Evolutionary conservation across 1,139 yeast species (phyloP).

Genomic region (Kluyveromyces marxianus): DNA sequence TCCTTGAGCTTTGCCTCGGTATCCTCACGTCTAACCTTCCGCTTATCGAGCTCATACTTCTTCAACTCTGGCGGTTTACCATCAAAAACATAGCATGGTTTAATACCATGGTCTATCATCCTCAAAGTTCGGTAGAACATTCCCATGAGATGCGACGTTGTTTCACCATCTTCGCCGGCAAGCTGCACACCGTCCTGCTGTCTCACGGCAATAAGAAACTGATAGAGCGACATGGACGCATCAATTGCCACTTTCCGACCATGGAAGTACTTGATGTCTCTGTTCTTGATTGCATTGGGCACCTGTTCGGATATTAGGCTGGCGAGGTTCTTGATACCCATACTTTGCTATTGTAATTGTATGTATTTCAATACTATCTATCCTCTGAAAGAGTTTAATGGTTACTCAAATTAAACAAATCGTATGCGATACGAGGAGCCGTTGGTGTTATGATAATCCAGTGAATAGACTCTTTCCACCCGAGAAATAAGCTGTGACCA

Average conservation of each 20-base stretch:
- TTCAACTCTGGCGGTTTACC: constrained; percentile 85
- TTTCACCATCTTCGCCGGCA: constrained; percentile 82
- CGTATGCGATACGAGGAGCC: too few relatives aligned
- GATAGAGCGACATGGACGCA: constrained; percentile 86
- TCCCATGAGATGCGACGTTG: constrained; percentile 93
- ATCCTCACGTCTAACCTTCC: constrained; percentile 73
- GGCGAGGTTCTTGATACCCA: constrained; percentile 70
- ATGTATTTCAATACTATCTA: too few relatives aligned
- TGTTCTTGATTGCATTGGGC: constrained; percentile 68
- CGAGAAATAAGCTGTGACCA: too few relatives aligned
- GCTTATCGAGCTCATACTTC: constrained; percentile 86
- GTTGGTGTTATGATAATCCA: too few relatives aligned
- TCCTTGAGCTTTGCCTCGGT: constrained; percentile 52
- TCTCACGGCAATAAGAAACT: constrained; percentile 89
- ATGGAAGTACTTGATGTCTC: constrained; percentile 76
- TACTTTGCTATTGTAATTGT: constrained; percentile 18
- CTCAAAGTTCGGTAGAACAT: constrained; percentile 88
- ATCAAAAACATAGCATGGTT: constrained; percentile 94
- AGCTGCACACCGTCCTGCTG: constrained; percentile 95
- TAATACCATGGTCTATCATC: constrained; percentile 83
- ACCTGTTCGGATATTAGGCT: constrained; percentile 78
- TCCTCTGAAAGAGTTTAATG: too few relatives aligned
- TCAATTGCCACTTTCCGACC: constrained; percentile 93
- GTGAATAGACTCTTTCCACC: too few relatives aligned
- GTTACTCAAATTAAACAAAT: too few relatives aligned